Conservation (phyloP, 2,329 filamentous ascomycete species). For the Talaromyces sp. region DNA sequence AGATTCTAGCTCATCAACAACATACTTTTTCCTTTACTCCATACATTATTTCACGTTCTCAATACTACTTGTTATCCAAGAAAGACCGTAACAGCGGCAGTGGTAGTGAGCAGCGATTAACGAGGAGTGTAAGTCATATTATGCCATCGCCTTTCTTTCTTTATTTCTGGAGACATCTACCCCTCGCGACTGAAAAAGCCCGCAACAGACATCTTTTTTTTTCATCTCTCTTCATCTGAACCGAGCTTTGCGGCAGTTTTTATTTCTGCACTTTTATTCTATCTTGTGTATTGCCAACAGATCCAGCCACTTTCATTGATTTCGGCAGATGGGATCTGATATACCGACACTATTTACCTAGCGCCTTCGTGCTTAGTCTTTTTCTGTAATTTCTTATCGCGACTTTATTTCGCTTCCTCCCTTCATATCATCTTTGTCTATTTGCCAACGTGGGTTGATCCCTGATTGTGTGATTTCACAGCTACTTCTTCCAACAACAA, state of each 20-base stretch:
- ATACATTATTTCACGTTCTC: neutral
- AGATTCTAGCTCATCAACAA: conserved; percentile 5
- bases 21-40: neutral
- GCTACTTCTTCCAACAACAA: neutral
- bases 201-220: neutral
- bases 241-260: neutral
- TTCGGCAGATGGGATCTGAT: neutral
- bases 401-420: neutral
- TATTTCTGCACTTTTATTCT: neutral
- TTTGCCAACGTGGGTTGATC: neutral
- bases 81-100: neutral
- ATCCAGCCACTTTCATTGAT: neutral
- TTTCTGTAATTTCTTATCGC: neutral
- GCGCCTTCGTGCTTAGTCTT: neutral
- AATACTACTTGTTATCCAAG: neutral
- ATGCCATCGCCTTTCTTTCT: neutral
- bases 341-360: neutral
- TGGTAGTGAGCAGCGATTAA: neutral
- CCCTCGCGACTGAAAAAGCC: neutral
- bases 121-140: neutral
- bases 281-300: neutral
- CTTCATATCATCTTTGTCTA: neutral
- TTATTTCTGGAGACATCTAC: neutral
- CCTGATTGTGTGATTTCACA: neutral
- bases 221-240: neutral